Base-by-base conservation (phyloP, 768 basidiomycete genomes). In the Pleurotus giganteus region DNA sequence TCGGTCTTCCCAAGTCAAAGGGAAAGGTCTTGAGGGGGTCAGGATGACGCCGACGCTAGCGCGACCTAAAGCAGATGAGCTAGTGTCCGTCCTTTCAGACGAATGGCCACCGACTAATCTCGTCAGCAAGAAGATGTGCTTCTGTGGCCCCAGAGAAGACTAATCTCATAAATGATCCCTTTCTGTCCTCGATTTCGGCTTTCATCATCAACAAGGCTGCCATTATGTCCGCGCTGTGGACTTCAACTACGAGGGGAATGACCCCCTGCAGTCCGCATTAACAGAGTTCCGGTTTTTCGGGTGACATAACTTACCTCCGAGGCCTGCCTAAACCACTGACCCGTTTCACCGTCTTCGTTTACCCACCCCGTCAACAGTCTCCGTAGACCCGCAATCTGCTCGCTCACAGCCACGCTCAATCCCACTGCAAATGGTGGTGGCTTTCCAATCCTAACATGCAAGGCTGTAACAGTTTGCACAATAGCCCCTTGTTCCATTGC, bases 221-320 rank as follows among this genome's bases (percentile, higher is more conserved):
- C 78, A 92, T 91, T 24, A 84, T 78, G 61, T 93, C 89, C 12
- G 85, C 85, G 61, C 75, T 86, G 58, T 84, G 72, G 4, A 85
- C 85, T 32, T 85, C 78, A 15, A 91, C 70, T 4, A 91, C 83
- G 37, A 93, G 68, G 1, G 87, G 84, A 32, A 88, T 69, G 7
- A 81, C 70, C 15, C 87, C 85, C 80, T 86, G 54, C 42, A 19
- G 24, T 45, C 47, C n/a, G 29, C 53, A 45, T 58, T 26, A 62
- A 55, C 36, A 45, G 24, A 43, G 32, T 32, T 29, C 15, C 32
- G 11, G 29, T 54, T 44, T 34, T 4, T 26, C 27, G 39, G 27
- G 23, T 32, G 19, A n/a, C 53, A 47, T n/a, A 17, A 28, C 66
- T 53, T 60, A 80, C 82, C 74, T 83, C 77, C 11, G 80, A 77